Conservation (phyloP, 2,329 filamentous ascomycete genomes). For the Arthrinium phaeospermum region DNA sequence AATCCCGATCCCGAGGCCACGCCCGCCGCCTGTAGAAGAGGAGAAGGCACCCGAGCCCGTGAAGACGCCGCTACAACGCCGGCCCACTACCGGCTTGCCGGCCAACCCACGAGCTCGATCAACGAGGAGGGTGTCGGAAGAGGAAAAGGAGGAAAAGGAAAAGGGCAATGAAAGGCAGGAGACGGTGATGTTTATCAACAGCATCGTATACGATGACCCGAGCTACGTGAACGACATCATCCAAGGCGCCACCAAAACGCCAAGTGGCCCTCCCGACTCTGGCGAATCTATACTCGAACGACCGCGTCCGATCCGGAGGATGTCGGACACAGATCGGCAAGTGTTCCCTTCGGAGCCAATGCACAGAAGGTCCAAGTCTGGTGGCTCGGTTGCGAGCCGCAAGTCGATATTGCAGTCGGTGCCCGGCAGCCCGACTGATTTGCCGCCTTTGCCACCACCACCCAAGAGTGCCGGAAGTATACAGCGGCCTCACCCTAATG, state of each 20-base stretch:
- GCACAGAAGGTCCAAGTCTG: conserved; percentile 57
- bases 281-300: conserved; percentile 52
- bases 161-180: conserved; percentile 40
- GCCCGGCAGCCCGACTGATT: conserved; percentile 52
- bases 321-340: conserved; percentile 50
- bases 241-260: conserved; percentile 45
- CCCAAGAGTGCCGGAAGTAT: conserved; percentile 49
- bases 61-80: conserved; percentile 49
- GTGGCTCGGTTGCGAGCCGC: conserved; percentile 49
- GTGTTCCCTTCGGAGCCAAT: conserved; percentile 54
- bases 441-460: conserved; percentile 58
- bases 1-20: conserved; percentile 40
- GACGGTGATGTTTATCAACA: conserved; percentile 62
- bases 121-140: conserved; percentile 37
- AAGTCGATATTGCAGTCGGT: conserved; percentile 52
- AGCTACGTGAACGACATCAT: conserved; percentile 55
- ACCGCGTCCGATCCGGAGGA: conserved; percentile 61
- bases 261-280: conserved; percentile 29
- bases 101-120: conserved; percentile 51
- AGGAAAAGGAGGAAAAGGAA: conserved; percentile 39
- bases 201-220: conserved; percentile 61
- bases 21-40: conserved; percentile 34
- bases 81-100: conserved; percentile 54
- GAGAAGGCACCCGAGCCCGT: conserved; percentile 38
- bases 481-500: conserved; percentile 51